These are phyloP conservation scores for Glaciozyma martinii DNA, from an alignment of 768 basidiomycete species.

Conservation along the genomic window DNA sequence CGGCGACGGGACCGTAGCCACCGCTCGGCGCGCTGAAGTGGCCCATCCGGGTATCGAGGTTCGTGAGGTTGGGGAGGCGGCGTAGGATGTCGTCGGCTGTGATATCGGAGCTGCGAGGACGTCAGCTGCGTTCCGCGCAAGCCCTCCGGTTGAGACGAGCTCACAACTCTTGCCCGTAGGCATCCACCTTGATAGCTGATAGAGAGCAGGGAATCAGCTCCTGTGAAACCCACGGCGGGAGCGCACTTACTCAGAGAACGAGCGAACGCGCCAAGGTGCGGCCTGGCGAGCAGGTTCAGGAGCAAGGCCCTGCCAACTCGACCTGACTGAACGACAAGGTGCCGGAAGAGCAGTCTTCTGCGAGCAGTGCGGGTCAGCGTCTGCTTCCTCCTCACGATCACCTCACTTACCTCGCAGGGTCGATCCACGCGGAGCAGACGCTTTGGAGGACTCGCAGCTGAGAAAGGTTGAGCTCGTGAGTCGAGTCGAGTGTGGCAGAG, in stretches of 20 bases:
- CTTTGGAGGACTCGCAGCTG: neutral
- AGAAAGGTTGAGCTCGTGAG: neutral
- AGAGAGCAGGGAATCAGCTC: too few species aligned
- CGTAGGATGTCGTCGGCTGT: conserved; percentile 18
- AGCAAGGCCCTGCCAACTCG: too few species aligned
- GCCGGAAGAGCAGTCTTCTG: too few species aligned
- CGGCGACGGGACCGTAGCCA: neutral
- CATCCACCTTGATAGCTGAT: too few species aligned
- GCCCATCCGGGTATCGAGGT: conserved; percentile 6
- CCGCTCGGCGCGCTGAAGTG: neutral
- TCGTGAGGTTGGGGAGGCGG: neutral
- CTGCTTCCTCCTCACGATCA: too few species aligned
- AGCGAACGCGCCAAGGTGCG: too few species aligned
- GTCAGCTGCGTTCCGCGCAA: neutral
- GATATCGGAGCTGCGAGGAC: conserved; percentile 1
- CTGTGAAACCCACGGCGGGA: too few species aligned
- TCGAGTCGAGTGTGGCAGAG: neutral
- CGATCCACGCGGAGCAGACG: neutral
- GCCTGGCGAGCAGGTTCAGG: too few species aligned
- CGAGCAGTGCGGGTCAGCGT: neutral
- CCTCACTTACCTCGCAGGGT: neutral
- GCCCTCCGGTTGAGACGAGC: neutral
- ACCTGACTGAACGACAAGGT: too few species aligned
- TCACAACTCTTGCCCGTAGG: neutral
- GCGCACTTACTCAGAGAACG: too few species aligned